These are phyloP conservation scores for Naganishia sp. DNA, from an alignment of 1,284 basidiomycete species.

Conservation along the genomic window DNA sequence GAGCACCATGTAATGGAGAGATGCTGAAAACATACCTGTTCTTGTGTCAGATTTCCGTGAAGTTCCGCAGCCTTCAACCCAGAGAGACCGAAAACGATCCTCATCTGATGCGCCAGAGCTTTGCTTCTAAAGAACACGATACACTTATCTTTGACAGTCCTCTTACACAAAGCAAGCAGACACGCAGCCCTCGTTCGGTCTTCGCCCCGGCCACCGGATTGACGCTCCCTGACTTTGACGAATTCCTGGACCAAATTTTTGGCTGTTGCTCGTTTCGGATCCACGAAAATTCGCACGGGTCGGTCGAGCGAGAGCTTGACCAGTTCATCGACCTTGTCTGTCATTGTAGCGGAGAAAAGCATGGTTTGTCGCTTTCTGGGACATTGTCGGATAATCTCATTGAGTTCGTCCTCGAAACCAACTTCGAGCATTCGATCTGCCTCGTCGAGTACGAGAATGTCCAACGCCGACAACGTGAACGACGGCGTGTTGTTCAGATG, in stretches of 20 bases:
- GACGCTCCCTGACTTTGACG: slow-evolving; percentile 74
- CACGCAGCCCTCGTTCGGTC: slow-evolving; percentile 75
- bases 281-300: slow-evolving; percentile 92
- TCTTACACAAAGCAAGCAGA: slow-evolving; percentile 79
- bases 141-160: slow-evolving; percentile 78
- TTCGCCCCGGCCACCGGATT: slow-evolving; percentile 57
- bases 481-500: slow-evolving; percentile 93
- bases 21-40: slow-evolving; percentile 65
- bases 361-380: slow-evolving; percentile 90
- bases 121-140: slow-evolving; percentile 96
- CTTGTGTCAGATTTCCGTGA: slow-evolving; percentile 93
- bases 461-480: slow-evolving; percentile 89
- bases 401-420: slow-evolving; percentile 92
- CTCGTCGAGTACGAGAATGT: slow-evolving; percentile 93
- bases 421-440: slow-evolving; percentile 98
- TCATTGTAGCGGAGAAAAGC: slow-evolving; percentile 98
- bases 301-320: slow-evolving; percentile 87
- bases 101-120: slow-evolving; percentile 93
- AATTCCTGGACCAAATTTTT: slow-evolving; percentile 94
- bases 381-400: slow-evolving; percentile 88
- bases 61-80: slow-evolving; percentile 86
- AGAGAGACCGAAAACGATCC: slow-evolving; percentile 85
- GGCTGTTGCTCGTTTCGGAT: slow-evolving; percentile 85
- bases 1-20: slow-evolving; percentile 28
- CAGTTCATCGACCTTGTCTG: slow-evolving; percentile 90